Percentiles rank a stretch among this genome's conserved stretches.
These are phyloP conservation scores for Datura wrightii DNA, from an alignment of 257 asterid genomes.

Conservation along the genomic window DNA sequence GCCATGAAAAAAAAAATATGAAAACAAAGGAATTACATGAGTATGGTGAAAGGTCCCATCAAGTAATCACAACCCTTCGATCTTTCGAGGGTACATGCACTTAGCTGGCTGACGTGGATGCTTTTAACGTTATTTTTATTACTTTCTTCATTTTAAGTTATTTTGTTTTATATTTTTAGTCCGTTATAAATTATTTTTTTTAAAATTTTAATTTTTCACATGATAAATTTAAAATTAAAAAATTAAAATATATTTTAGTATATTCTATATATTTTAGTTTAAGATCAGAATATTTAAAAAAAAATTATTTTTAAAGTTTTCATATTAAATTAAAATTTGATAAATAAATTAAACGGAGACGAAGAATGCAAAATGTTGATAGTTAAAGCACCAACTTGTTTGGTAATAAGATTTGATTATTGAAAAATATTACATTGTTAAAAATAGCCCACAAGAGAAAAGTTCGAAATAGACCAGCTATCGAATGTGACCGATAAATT, in stretches of 20 bases:
- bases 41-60: neutral
- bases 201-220: no score
- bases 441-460: neutral
- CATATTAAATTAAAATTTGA: no score
- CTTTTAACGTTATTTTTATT: neutral
- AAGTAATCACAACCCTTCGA: neutral
- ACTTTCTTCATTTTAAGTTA: neutral
- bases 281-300: no score
- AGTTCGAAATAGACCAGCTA: neutral
- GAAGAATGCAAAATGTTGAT: neutral
- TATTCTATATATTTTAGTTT: no score
- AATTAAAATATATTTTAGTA: no score
- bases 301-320: no score
- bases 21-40: no score
- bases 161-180: neutral
- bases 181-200: neutral
- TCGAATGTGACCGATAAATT: neutral
- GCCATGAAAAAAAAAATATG: no score
- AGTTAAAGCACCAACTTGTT: neutral
- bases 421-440: neutral
- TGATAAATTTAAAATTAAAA: no score
- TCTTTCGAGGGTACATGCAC: neutral
- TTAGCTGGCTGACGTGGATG: conserved; percentile 2
- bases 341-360: no score
- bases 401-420: neutral